These are phyloP conservation scores for Calocera cornea DNA, from an alignment of 768 basidiomycete species.

Conservation along the genomic window DNA sequence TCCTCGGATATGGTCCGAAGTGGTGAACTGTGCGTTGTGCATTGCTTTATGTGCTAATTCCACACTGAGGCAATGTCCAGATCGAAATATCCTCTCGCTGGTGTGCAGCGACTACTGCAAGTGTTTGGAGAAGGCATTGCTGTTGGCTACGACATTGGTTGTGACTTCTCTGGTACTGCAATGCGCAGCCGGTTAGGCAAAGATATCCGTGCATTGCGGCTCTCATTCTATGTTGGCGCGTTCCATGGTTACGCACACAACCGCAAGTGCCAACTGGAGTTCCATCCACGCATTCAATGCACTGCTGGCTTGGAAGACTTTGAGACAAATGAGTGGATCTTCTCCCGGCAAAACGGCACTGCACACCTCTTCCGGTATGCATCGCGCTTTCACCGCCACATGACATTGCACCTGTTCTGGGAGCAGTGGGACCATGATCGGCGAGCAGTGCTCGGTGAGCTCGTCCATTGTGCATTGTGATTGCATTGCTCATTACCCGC, in stretches of 20 bases:
- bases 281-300: slow-evolving; percentile 23
- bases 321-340: slow-evolving; percentile 24
- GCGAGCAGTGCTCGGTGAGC: slow-evolving; percentile 21
- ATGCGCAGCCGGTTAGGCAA: background rate
- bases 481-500: background rate
- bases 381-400: slow-evolving; percentile 19
- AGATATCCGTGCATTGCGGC: background rate
- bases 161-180: background rate
- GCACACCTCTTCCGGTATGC: slow-evolving; percentile 19
- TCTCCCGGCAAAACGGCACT: slow-evolving; percentile 23
- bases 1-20: slow-evolving; percentile 7
- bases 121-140: background rate
- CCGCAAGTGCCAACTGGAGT: slow-evolving; percentile 21
- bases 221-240: background rate
- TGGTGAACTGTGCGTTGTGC: background rate
- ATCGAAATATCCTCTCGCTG: background rate
- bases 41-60: too few species aligned
- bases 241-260: slow-evolving; percentile 8
- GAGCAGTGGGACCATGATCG: slow-evolving; percentile 27
- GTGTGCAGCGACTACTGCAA: background rate
- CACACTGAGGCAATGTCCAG: background rate
- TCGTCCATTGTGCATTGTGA: background rate
- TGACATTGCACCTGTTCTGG: slow-evolving; percentile 25
- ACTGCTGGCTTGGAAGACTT: slow-evolving; percentile 30
- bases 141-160: slow-evolving; percentile 3